phyloP scores from a whole-genome alignment of 2,329 filamentous ascomycete species.

The Fusarium guadeloupense region DNA sequence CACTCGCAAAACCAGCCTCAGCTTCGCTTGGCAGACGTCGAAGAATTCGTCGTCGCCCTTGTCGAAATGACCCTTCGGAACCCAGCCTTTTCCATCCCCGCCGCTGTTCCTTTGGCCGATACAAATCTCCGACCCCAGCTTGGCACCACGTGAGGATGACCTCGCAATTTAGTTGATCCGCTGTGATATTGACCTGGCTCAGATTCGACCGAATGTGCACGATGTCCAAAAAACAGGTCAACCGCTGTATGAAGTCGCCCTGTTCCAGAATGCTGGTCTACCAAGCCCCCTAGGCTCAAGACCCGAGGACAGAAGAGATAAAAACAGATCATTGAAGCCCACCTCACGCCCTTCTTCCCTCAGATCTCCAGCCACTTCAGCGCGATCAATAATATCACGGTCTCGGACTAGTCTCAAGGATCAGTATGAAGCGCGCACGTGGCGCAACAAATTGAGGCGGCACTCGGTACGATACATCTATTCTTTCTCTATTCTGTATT shows the following conservation, averaged over 20 bases:
- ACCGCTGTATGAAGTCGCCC: conserved; percentile 8
- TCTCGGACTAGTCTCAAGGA: conserved; percentile 8
- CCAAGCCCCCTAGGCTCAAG: neutral
- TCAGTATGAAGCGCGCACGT: conserved; percentile 19
- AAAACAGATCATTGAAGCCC: neutral
- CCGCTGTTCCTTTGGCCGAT: conserved; percentile 1
- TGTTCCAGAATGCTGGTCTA: conserved; percentile 15
- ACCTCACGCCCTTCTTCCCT: conserved; percentile 2
- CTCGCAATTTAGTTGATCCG: conserved; percentile 13
- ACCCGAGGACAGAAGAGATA: neutral
- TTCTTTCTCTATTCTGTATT: neutral
- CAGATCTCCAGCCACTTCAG: neutral
- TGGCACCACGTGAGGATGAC: conserved; percentile 9
- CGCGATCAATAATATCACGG: conserved; percentile 1
- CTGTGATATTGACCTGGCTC: neutral
- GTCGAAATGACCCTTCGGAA: neutral
- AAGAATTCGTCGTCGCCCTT: neutral
- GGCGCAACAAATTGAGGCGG: conserved; percentile 14
- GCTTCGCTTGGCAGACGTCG: conserved; percentile 1
- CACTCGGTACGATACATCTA: conserved; percentile 6
- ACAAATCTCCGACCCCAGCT: neutral
- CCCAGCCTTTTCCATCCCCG: conserved; percentile 20
- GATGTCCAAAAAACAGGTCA: conserved; percentile 2
- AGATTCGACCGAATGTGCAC: conserved; percentile 13
- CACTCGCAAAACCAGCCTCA: neutral